Conservation (phyloP, 345 rosid genomes). For the Euphorbia pulcherrima region DNA sequence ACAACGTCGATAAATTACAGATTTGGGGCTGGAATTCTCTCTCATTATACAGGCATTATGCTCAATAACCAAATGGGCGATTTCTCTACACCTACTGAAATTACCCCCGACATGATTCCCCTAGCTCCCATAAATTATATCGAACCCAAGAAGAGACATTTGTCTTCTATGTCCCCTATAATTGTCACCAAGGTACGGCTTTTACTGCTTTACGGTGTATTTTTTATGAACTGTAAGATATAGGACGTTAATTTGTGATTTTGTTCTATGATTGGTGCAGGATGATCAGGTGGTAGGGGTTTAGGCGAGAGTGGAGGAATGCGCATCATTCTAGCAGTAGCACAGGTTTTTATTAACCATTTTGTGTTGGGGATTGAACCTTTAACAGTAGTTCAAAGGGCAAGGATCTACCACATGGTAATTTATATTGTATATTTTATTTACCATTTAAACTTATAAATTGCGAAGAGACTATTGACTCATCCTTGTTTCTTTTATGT, state of each 20-base stretch:
- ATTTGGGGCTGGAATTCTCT: conserved; percentile 78
- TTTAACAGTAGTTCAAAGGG: conserved; percentile 61
- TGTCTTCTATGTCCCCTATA: conserved; percentile 93
- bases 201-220: neutral
- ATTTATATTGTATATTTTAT: neutral
- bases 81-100: conserved; percentile 67
- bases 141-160: conserved; percentile 69
- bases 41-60: conserved; percentile 74
- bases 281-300: conserved; percentile 65
- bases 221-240: neutral
- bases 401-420: conserved; percentile 82
- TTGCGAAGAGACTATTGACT: conserved; percentile 1
- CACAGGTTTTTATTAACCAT: conserved; percentile 75
- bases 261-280: conserved; percentile 28
- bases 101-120: conserved; percentile 63
- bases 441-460: neutral
- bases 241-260: no score
- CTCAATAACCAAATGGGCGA: conserved; percentile 94
- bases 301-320: conserved; percentile 88
- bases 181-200: conserved; percentile 70
- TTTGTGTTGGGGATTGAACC: conserved; percentile 76
- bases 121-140: conserved; percentile 88
- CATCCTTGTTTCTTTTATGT: conserved; percentile 1
- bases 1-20: conserved; percentile 65
- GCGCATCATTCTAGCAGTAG: conserved; percentile 75